Evolutionary conservation across 2,329 filamentous ascomycete species (phyloP).

Genomic region (Aspergillus thermomutatus): DNA sequence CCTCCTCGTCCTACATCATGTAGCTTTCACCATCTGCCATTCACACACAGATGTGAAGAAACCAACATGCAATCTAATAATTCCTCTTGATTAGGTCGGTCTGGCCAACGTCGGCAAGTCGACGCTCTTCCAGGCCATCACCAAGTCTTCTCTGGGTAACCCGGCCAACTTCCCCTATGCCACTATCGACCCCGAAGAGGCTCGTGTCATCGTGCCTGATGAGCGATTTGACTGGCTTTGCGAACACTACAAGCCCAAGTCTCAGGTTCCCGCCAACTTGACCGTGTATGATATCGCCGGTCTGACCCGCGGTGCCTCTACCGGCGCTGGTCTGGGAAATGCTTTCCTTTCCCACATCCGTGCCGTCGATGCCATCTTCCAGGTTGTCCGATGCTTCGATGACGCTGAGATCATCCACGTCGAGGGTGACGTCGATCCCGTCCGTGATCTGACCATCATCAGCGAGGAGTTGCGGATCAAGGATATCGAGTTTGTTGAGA

Average conservation of each 20-base stretch:
- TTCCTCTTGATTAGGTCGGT: slow-evolving; percentile 65
- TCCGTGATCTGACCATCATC: slow-evolving; percentile 93
- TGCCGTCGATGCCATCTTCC: slow-evolving; percentile 96
- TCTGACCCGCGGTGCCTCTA: slow-evolving; percentile 91
- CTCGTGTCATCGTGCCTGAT: slow-evolving; percentile 94
- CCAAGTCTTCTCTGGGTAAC: slow-evolving; percentile 94
- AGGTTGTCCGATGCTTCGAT: slow-evolving; percentile 95
- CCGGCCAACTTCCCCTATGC: slow-evolving; percentile 99
- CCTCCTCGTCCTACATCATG: slow-evolving; percentile 3
- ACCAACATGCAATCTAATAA: slow-evolving; percentile 9
- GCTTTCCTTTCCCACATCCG: slow-evolving; percentile 98
- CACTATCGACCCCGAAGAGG: slow-evolving; percentile 98
- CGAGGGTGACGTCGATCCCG: slow-evolving; percentile 95
- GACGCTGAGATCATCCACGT: slow-evolving; percentile 99
- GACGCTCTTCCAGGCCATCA: slow-evolving; percentile 98
- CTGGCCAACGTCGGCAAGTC: slow-evolving; percentile 99
- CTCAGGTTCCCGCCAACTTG: slow-evolving; percentile 90
- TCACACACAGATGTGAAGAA: background rate
- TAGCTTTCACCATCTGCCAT: background rate
- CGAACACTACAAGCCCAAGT: slow-evolving; percentile 97
- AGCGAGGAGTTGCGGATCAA: slow-evolving; percentile 94
- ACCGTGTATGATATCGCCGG: slow-evolving; percentile 99
- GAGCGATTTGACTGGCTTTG: slow-evolving; percentile 93
- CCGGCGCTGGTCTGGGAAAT: slow-evolving; percentile 95
- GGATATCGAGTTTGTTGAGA: slow-evolving; percentile 97